Evolutionary conservation across 139 green algal species (phyloP), one percentile per base, ranked within the genome.

Genomic region (Haematococcus lacustris): DNA sequence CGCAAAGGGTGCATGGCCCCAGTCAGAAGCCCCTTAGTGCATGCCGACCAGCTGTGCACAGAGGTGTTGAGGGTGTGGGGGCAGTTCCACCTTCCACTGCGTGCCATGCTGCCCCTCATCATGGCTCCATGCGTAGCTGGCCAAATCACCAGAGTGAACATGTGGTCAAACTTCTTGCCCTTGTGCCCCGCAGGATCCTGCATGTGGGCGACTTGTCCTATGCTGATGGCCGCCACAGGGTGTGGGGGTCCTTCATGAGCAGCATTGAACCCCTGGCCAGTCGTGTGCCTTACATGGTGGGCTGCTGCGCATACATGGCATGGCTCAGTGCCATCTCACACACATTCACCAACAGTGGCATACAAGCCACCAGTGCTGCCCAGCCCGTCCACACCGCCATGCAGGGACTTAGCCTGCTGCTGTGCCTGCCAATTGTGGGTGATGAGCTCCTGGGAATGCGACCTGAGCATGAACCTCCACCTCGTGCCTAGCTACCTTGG

Each of bases 171-270:
- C n/a, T n/a, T n/a, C n/a, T n/a, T n/a, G n/a, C n/a, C n/a, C n/a
- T n/a, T n/a, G n/a, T n/a, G n/a, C n/a, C n/a, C n/a, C n/a, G n/a
- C n/a, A n/a, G n/a, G n/a, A n/a, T 91, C 3, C 62, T 91, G 43
- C 88, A 93, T 70, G 66, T 90, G 0, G 74, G 74, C 57, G 77
- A 79, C n/a, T 65, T 77, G 30, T 33, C 66, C 2, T 78, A 74
- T 41, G 76, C 74, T 1, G 59, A 92, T 62, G 88, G 88, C 23
- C 65, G 74, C 13, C 71, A 77, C 32, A 72, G 87, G 30, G 74
- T 87, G 33, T 96, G 91, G 91, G 88, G 93, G 65, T 66, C 64
- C 0, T 96, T 94, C 67, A 91, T 93, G 86, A 76, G 79, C 2
- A 37, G 67, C 5, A 92, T 94, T 62, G 72, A 91, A 76, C 86